A percentile compares a stretch with the other conserved stretches of the same genome.
These are phyloP conservation scores for Tricladium varicosporioides DNA, from an alignment of 2,329 filamentous ascomycete species.

Conservation along the genomic window DNA sequence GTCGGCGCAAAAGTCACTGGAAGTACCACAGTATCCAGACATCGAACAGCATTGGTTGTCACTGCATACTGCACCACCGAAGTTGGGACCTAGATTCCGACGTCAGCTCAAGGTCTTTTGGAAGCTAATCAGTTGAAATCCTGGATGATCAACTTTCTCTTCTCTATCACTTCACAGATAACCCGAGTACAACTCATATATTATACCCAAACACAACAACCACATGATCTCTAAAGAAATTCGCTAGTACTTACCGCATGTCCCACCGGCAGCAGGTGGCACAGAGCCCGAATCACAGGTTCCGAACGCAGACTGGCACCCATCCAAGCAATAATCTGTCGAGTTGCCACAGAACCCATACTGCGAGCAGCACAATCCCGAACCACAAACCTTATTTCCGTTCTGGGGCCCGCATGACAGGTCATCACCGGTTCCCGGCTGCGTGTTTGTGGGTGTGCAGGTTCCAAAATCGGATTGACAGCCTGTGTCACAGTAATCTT, in stretches of 20 bases:
- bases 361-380: background rate
- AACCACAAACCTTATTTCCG: background rate
- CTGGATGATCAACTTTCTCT: too few relatives aligned
- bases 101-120: too few relatives aligned
- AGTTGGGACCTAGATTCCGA: conserved; percentile 4
- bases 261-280: background rate
- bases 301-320: conserved; percentile 24
- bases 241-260: conserved; percentile 1
- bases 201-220: too few relatives aligned
- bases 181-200: too few relatives aligned
- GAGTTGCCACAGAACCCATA: conserved; percentile 18
- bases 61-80: conserved; percentile 10
- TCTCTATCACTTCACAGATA: too few relatives aligned
- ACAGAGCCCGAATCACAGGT: background rate
- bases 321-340: conserved; percentile 30
- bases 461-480: conserved; percentile 16
- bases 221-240: background rate
- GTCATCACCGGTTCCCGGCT: background rate
- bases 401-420: background rate
- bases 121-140: too few relatives aligned
- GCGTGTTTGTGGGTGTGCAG: conserved; percentile 1
- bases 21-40: conserved; percentile 17
- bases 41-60: conserved; percentile 18
- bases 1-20: conserved; percentile 19
- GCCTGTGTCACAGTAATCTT: conserved; percentile 11